Percentiles rank a stretch among this genome's conserved stretches.
Conservation (phyloP, 225 moss, liverwort and hornwort species). For the Thuidium tamariscinum region DNA sequence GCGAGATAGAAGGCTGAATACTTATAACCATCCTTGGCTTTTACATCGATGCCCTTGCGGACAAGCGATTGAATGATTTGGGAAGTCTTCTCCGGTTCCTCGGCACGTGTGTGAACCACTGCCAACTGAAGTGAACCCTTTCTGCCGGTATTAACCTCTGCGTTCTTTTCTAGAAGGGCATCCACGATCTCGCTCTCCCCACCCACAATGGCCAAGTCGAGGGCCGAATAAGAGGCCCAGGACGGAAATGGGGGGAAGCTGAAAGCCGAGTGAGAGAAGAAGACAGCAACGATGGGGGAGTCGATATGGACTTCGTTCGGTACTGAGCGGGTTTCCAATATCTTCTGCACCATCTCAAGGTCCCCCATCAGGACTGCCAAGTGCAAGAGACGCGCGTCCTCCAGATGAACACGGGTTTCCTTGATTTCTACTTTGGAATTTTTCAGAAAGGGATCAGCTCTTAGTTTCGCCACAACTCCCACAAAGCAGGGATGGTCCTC, state of each 20-base stretch:
- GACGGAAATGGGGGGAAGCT: no score
- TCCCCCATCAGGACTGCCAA: not conserved
- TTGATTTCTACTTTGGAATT: fast-evolving
- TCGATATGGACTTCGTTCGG: fast-evolving
- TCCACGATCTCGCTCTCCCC: not conserved
- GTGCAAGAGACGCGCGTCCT: fast-evolving
- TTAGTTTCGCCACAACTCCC: not conserved
- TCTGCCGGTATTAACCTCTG: fast-evolving
- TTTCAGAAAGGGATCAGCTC: not conserved
- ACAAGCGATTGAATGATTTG: not conserved
- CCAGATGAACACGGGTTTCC: fast-evolving
- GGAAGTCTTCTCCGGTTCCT: fast-evolving
- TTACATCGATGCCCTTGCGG: fast-evolving
- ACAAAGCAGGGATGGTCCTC: fast-evolving
- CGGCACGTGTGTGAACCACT: fast-evolving
- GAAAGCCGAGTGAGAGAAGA: no score
- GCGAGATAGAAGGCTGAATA: not conserved
- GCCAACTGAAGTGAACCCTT: fast-evolving
- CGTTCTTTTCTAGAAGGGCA: not conserved
- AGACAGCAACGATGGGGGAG: no score
- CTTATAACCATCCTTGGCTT: fast-evolving
- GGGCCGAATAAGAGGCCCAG: no score
- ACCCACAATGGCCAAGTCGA: fast-evolving
- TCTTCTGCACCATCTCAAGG: not conserved
- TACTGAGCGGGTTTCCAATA: not conserved